Evolutionary conservation across 768 basidiomycete species (phyloP).

Genomic region (Agrocybe praecox): DNA sequence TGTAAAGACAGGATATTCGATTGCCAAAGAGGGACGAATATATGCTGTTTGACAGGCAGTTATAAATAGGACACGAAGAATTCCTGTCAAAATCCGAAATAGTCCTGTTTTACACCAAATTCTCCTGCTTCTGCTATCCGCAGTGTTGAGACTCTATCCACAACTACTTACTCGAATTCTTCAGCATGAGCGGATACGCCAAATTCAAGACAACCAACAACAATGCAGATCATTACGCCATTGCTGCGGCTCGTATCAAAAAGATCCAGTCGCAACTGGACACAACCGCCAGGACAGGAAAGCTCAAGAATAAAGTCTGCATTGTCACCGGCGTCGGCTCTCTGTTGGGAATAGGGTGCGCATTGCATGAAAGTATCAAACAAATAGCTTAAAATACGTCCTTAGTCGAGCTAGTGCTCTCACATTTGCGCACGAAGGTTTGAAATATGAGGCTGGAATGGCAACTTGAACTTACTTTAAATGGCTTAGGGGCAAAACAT

Average conservation of each 20-base stretch:
- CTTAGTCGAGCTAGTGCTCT: constrained; percentile 71
- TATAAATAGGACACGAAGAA: too few relatives aligned
- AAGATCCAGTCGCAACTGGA: constrained; percentile 71
- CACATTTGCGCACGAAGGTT: constrained; percentile 81
- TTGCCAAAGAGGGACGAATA: too few relatives aligned
- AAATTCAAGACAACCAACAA: constrained; percentile 31
- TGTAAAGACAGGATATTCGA: too few relatives aligned
- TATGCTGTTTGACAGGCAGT: too few relatives aligned
- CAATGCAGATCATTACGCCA: constrained; percentile 56
- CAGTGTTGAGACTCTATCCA: too few relatives aligned
- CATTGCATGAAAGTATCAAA: constrained; percentile 2
- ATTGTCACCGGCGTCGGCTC: constrained; percentile 90
- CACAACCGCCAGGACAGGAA: constrained; percentile 49
- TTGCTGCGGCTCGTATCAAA: constrained; percentile 65
- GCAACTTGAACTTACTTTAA: neutral
- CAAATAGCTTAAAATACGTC: constrained; percentile 3
- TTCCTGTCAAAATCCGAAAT: too few relatives aligned
- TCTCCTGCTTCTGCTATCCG: too few relatives aligned
- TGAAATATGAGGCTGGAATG: neutral
- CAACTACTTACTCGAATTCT: neutral
- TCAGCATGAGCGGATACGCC: constrained; percentile 26
- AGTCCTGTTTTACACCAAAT: too few relatives aligned
- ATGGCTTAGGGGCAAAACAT: constrained; percentile 64
- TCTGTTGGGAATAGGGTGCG: constrained; percentile 86
- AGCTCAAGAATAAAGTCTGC: constrained; percentile 79